phyloP scores from a whole-genome alignment of 345 rosid genomes.

The Heritiera fomes region DNA sequence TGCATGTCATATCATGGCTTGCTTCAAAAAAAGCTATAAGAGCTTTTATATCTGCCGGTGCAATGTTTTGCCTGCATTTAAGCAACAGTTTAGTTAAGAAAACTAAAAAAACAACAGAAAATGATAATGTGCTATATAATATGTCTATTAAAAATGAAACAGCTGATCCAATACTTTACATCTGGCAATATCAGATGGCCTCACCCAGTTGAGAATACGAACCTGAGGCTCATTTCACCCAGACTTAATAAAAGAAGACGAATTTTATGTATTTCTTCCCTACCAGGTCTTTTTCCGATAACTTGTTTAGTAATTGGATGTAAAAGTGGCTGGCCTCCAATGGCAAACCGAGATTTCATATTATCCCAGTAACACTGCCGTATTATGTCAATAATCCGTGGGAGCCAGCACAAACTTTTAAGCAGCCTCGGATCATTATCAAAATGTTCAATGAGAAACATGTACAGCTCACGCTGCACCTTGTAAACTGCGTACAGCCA shows the following conservation, averaged over 20 bases:
- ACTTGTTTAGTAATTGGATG: slow-evolving; percentile 59
- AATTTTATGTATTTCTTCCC: slow-evolving; percentile 83
- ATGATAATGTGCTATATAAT: neutral
- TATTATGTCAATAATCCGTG: slow-evolving; percentile 74
- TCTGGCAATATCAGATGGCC: neutral
- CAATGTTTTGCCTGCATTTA: slow-evolving; percentile 69
- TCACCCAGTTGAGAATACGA: slow-evolving; percentile 7
- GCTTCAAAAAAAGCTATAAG: slow-evolving; percentile 81
- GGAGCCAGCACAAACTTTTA: slow-evolving; percentile 73
- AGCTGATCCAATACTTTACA: slow-evolving; percentile 2
- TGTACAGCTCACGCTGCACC: slow-evolving; percentile 92
- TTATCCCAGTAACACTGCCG: slow-evolving; percentile 85
- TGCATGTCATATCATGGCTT: slow-evolving; percentile 85
- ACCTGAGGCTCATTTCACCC: slow-evolving; percentile 98
- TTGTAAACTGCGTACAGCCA: slow-evolving; percentile 79
- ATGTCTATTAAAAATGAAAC: slow-evolving; percentile 7
- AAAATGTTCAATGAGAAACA: slow-evolving; percentile 88
- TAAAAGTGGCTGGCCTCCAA: slow-evolving; percentile 79
- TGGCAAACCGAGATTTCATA: slow-evolving; percentile 55
- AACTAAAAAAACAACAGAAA: slow-evolving; percentile 12
- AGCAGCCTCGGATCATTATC: slow-evolving; percentile 84
- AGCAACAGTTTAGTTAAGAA: slow-evolving; percentile 16
- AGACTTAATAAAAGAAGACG: slow-evolving; percentile 94
- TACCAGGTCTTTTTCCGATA: slow-evolving; percentile 75
- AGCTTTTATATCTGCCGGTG: slow-evolving; percentile 66